These are phyloP conservation scores for Monosporozyma yasuniensis DNA, from an alignment of 805 yeast species.

Conservation along the genomic window DNA sequence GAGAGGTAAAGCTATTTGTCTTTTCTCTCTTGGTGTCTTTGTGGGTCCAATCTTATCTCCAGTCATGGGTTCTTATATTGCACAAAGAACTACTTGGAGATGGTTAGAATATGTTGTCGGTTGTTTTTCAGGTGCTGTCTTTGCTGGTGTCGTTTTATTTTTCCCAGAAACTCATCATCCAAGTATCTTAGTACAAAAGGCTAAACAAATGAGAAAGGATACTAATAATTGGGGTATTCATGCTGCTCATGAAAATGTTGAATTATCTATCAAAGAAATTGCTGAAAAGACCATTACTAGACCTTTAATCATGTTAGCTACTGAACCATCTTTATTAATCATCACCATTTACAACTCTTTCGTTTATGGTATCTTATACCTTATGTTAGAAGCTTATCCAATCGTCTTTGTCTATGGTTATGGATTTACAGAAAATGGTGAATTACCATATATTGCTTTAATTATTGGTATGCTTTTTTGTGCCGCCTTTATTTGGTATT, in stretches of 20 bases:
- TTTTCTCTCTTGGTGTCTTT: slow-evolving; percentile 67
- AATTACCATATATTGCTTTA: slow-evolving; percentile 73
- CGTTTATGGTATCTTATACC: slow-evolving; percentile 69
- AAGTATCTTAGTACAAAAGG: slow-evolving; percentile 40
- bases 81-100: slow-evolving; percentile 37
- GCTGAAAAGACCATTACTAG: slow-evolving; percentile 54
- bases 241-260: slow-evolving; percentile 64
- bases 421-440: slow-evolving; percentile 40
- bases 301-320: slow-evolving; percentile 57
- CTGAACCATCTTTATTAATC: slow-evolving; percentile 66
- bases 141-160: slow-evolving; percentile 31
- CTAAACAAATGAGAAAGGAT: slow-evolving; percentile 48
- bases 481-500: slow-evolving; percentile 41
- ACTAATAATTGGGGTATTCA: slow-evolving; percentile 80
- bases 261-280: slow-evolving; percentile 49
- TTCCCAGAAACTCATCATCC: slow-evolving; percentile 43
- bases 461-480: slow-evolving; percentile 51
- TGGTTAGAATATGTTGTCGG: slow-evolving; percentile 49
- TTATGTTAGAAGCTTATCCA: slow-evolving; percentile 70
- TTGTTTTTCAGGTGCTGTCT: slow-evolving; percentile 32
- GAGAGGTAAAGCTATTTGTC: slow-evolving; percentile 69
- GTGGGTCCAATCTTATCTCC: slow-evolving; percentile 81
- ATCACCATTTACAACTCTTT: slow-evolving; percentile 66
- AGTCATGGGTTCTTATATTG: slow-evolving; percentile 49
- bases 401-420: slow-evolving; percentile 58